Evolutionary conservation across 139 green algal genomes (phyloP).

Genomic region (Tetradesmus lagerheimii): DNA sequence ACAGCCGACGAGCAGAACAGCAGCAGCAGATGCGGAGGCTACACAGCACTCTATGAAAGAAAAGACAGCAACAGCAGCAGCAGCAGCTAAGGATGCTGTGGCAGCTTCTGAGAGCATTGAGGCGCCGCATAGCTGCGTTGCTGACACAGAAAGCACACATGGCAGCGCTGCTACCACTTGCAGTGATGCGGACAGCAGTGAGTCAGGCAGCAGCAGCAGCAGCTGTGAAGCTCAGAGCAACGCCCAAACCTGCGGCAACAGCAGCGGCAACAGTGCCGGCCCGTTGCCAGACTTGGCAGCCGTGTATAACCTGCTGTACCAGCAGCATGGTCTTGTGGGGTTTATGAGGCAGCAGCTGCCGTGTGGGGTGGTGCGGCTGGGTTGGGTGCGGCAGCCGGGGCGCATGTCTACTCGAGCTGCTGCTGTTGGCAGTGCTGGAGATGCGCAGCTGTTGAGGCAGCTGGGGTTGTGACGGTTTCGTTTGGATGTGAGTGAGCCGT

Average conservation of each 20-base stretch:
- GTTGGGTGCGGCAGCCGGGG: background rate
- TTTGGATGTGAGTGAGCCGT: too few relatives aligned
- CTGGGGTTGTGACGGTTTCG: background rate
- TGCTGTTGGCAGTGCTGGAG: background rate
- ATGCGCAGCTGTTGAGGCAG: background rate
- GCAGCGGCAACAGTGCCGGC: background rate
- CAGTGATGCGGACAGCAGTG: background rate
- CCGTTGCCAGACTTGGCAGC: background rate
- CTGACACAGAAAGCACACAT: background rate
- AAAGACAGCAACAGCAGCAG: background rate
- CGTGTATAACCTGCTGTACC: slow-evolving; percentile 27
- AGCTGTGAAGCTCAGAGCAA: background rate
- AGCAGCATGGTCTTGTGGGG: slow-evolving; percentile 28
- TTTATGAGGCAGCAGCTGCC: background rate
- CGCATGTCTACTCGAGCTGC: background rate
- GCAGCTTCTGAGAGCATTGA: background rate
- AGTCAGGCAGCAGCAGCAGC: background rate
- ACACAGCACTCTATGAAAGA: background rate
- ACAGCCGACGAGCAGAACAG: background rate
- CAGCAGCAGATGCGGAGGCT: background rate
- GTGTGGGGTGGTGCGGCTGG: background rate
- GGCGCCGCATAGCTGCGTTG: background rate
- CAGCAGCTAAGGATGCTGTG: background rate
- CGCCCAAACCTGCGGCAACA: background rate
- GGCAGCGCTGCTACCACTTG: background rate